Percentiles rank a stretch among this genome's conserved stretches.
Conservation (phyloP, 2,329 filamentous ascomycete genomes). For the Colletotrichum noveboracense region DNA sequence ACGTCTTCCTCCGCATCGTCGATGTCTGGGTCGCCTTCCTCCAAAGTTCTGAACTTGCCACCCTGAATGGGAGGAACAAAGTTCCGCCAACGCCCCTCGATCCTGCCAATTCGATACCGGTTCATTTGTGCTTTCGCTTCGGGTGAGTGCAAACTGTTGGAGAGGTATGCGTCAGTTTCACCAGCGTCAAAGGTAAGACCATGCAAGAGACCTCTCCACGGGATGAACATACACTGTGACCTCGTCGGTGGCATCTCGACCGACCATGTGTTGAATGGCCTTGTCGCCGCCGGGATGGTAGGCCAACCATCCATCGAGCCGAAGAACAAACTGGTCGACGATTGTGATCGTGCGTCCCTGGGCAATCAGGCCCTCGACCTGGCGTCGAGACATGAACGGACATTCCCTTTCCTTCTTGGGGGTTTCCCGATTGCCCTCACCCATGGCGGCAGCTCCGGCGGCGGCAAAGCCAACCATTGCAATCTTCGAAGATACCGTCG, state of each 20-base stretch:
- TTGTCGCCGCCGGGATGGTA: constrained; percentile 94
- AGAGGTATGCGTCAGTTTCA: background rate
- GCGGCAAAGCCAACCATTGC: background rate
- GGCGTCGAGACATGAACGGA: constrained; percentile 29
- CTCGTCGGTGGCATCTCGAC: constrained; percentile 92
- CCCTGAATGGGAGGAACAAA: constrained; percentile 93
- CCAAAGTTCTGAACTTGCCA: constrained; percentile 68
- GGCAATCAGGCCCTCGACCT: constrained; percentile 84
- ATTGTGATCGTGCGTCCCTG: constrained; percentile 82
- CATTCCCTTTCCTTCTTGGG: background rate
- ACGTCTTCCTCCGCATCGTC: constrained; percentile 35
- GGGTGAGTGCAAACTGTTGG: constrained; percentile 75
- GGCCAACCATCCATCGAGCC: constrained; percentile 84
- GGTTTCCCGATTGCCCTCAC: background rate
- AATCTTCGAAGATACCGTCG: background rate
- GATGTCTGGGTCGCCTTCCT: constrained; percentile 31
- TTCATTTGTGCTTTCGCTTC: constrained; percentile 80
- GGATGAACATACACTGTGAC: constrained; percentile 75
- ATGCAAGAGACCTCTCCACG: background rate
- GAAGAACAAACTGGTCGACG: constrained; percentile 80
- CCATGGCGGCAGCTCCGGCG: background rate
- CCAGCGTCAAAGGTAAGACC: background rate
- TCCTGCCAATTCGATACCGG: constrained; percentile 81
- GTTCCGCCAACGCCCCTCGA: constrained; percentile 84
- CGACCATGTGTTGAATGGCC: constrained; percentile 91